Evolutionary conservation across 768 basidiomycete genomes (phyloP).

Genomic region (Thelephora aurantiotincta): DNA sequence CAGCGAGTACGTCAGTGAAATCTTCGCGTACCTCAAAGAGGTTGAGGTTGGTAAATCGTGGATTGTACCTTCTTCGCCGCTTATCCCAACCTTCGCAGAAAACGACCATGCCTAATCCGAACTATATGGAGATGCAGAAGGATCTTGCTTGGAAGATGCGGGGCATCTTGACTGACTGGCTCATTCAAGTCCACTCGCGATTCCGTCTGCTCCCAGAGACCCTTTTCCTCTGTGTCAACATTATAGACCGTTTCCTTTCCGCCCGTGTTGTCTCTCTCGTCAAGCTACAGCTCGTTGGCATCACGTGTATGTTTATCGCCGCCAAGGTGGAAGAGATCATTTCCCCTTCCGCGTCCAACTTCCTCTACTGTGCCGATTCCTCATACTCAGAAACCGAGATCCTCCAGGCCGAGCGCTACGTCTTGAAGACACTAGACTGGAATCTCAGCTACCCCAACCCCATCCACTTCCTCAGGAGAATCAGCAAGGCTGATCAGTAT

Average conservation of each 20-base stretch:
- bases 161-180: slow-evolving; percentile 82
- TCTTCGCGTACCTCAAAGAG: slow-evolving; percentile 81
- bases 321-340: slow-evolving; percentile 91
- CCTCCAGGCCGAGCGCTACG: slow-evolving; percentile 78
- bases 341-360: slow-evolving; percentile 71
- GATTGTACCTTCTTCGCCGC: slow-evolving; percentile 6
- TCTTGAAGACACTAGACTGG: slow-evolving; percentile 77
- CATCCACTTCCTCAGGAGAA: slow-evolving; percentile 75
- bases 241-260: slow-evolving; percentile 57
- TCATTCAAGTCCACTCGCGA: slow-evolving; percentile 79
- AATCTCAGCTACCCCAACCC: slow-evolving; percentile 80
- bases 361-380: slow-evolving; percentile 66
- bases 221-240: slow-evolving; percentile 78
- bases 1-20: slow-evolving; percentile 88
- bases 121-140: slow-evolving; percentile 75
- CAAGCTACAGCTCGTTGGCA: slow-evolving; percentile 70
- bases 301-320: slow-evolving; percentile 77
- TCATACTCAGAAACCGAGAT: slow-evolving; percentile 71
- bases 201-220: slow-evolving; percentile 85
- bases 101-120: slow-evolving; percentile 64
- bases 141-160: slow-evolving; percentile 87
- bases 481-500: slow-evolving; percentile 90
- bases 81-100: slow-evolving; percentile 27
- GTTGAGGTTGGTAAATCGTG: slow-evolving; percentile 47
- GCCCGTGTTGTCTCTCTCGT: slow-evolving; percentile 42